Conservation (phyloP, 1,284 basidiomycete species). For the Wolfiporia cocos region DNA sequence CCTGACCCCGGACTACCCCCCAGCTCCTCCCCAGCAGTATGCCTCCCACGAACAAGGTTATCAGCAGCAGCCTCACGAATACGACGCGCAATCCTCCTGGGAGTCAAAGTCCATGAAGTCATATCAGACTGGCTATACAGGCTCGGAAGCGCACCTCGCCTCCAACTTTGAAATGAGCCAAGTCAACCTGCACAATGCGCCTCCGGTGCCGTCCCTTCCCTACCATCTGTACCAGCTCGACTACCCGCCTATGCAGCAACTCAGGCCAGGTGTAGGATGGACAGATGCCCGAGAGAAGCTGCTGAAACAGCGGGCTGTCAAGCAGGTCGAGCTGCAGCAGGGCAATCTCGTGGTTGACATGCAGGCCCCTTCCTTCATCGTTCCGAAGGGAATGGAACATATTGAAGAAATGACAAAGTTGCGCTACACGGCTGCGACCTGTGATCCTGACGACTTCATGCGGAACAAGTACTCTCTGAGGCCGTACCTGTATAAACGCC, state of each 20-base stretch:
- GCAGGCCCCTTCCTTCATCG: slow-evolving; percentile 70
- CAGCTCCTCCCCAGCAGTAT: slow-evolving; percentile 12
- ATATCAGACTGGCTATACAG: slow-evolving; percentile 54
- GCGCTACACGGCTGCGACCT: slow-evolving; percentile 90
- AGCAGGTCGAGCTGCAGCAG: slow-evolving; percentile 76
- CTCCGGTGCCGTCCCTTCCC: slow-evolving; percentile 48
- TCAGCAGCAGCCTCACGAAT: slow-evolving; percentile 20
- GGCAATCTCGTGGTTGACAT: slow-evolving; percentile 84
- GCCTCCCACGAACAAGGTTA: slow-evolving; percentile 12
- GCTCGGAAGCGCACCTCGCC: slow-evolving; percentile 68
- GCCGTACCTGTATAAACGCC: slow-evolving; percentile 78
- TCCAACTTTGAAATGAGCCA: slow-evolving; percentile 55
- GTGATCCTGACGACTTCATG: slow-evolving; percentile 89
- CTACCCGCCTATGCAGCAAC: slow-evolving; percentile 51
- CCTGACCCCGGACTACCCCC: slow-evolving; percentile 32
- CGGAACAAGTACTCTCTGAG: slow-evolving; percentile 73
- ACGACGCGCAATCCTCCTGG: slow-evolving; percentile 45
- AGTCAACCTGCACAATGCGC: slow-evolving; percentile 29
- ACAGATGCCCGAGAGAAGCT: slow-evolving; percentile 67
- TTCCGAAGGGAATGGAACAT: slow-evolving; percentile 58
- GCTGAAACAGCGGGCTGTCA: slow-evolving; percentile 72
- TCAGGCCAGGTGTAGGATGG: slow-evolving; percentile 57
- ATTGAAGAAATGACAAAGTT: slow-evolving; percentile 80
- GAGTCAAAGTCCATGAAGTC: slow-evolving; percentile 60
- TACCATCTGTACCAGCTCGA: slow-evolving; percentile 38